These are phyloP conservation scores for Sporobolomyces phaffii DNA, from an alignment of 768 basidiomycete genomes.

Conservation along the genomic window DNA sequence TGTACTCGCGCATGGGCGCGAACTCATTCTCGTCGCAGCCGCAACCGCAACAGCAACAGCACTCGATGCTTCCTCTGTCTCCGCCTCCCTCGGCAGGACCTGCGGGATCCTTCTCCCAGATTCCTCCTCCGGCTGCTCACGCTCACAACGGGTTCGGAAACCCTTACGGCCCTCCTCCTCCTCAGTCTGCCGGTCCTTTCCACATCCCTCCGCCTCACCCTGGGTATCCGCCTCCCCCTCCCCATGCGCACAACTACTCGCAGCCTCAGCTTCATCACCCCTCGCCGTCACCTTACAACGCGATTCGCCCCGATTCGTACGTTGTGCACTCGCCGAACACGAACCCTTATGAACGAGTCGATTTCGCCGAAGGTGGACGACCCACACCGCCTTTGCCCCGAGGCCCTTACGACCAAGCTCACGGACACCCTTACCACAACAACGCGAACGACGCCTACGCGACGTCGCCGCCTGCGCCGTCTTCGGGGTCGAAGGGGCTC, in stretches of 20 bases:
- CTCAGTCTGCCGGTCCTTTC: background rate
- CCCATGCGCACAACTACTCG: background rate
- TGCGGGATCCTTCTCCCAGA: conserved; percentile 1
- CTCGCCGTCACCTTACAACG: conserved; percentile 23
- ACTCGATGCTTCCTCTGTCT: conserved; percentile 27
- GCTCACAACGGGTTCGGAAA: conserved; percentile 1
- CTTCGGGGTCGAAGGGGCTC: background rate
- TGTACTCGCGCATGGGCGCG: conserved; percentile 26
- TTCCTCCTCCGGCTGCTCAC: conserved; percentile 1
- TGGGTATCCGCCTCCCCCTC: conserved; percentile 10
- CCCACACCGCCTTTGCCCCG: background rate
- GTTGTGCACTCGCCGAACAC: conserved; percentile 18
- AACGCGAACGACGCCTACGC: conserved; percentile 5
- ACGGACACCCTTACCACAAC: background rate
- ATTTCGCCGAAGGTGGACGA: conserved; percentile 32
- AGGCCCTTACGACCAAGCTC: background rate
- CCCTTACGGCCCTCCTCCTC: conserved; percentile 6
- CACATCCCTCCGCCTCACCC: background rate
- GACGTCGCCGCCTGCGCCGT: background rate
- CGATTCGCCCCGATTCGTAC: conserved; percentile 30
- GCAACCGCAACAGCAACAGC: background rate
- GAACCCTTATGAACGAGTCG: conserved; percentile 36
- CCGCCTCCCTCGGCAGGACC: conserved; percentile 27
- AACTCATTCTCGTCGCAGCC: conserved; percentile 6
- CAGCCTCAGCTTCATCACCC: conserved; percentile 15